Evolutionary conservation across 331 rosid species (phyloP), one percentile per base, ranked within the genome.

Genomic region (Rhamnella rubrinervis): DNA sequence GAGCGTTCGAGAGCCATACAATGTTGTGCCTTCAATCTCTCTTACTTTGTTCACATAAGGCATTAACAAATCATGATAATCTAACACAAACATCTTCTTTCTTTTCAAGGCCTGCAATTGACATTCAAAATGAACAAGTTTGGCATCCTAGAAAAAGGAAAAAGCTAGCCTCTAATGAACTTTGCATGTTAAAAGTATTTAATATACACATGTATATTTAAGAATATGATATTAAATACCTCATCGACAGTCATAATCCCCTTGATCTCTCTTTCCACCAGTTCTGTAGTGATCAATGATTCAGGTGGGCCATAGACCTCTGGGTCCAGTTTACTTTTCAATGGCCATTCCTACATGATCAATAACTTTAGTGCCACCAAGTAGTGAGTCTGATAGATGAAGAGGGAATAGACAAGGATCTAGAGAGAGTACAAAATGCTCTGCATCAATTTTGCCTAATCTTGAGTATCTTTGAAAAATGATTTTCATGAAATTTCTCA

Each of bases 41-140:
- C 91, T 82, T 75, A 86, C 85, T 77, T 82, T 82, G 77, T 67
- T 84, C 51, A 86, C 89, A 56, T 78, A 89, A 66, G 96, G 88
- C 76, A 86, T 53, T 15, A 73, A 59, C 7, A 83, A 28, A 63
- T 89, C 96, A 75, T 84, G 89, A 60, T 84, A 78, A 60, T 89
- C 92, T 71, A 86, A 57, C 20, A 89, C 72, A 71, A 78, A 89
- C 65, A 86, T 15, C 80, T 79, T 89, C 69, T 89, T 84, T 31
- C 64, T 55, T 62, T 60, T 7, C 41, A 86, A 72, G 39, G 84
- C 92, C 95, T 88, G 58, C 58, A 53, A 6, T 49, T 14, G 18
- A 49, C 18, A 49, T 31, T 31, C 35, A 31, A 31, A 31, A 31
- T 31, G 35, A 31, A 31, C 5, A 31, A 31, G 35, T 31, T 31